A percentile compares a stretch with the other conserved stretches of the same genome.
phyloP scores from a whole-genome alignment of 352 stramenopile species.

The Pythium utonaiense region DNA sequence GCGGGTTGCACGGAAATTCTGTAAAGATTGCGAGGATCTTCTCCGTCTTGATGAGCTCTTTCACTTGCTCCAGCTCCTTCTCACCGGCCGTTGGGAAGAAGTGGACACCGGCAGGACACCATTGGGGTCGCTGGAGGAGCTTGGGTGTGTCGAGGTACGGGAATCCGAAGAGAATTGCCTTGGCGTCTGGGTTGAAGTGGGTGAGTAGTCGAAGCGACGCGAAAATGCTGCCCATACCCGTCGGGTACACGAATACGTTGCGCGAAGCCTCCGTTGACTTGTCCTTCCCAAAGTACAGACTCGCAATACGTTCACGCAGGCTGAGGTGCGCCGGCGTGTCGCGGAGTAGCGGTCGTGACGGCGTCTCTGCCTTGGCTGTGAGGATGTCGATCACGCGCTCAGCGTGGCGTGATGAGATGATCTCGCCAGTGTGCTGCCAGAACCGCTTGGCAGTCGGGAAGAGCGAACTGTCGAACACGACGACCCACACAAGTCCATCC shows the following conservation, averaged over 20 bases:
- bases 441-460: constrained; percentile 69
- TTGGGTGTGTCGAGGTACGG: constrained; percentile 94
- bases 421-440: constrained; percentile 94
- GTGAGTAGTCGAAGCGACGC: constrained; percentile 70
- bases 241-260: constrained; percentile 80
- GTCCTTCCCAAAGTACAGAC: constrained; percentile 41
- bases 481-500: constrained; percentile 52
- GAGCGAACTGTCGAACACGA: constrained; percentile 68
- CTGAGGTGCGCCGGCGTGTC: constrained; percentile 28
- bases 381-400: constrained; percentile 54
- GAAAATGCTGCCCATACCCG: constrained; percentile 89
- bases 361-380: constrained; percentile 17
- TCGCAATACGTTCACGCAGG: constrained; percentile 48
- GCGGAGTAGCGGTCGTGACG: constrained; percentile 4
- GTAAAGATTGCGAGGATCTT: constrained; percentile 88
- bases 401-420: constrained; percentile 86
- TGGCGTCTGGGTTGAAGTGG: constrained; percentile 31
- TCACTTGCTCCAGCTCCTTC: constrained; percentile 51
- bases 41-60: constrained; percentile 64
- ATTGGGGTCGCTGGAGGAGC: constrained; percentile 85
- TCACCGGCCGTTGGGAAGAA: constrained; percentile 88
- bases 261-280: constrained; percentile 4
- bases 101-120: constrained; percentile 77
- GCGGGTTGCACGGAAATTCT: constrained; percentile 92
- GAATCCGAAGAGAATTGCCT: constrained; percentile 91